Base-by-base conservation (phyloP, 108 stramenopile genomes). In the Halocafeteria seosinensis region DNA sequence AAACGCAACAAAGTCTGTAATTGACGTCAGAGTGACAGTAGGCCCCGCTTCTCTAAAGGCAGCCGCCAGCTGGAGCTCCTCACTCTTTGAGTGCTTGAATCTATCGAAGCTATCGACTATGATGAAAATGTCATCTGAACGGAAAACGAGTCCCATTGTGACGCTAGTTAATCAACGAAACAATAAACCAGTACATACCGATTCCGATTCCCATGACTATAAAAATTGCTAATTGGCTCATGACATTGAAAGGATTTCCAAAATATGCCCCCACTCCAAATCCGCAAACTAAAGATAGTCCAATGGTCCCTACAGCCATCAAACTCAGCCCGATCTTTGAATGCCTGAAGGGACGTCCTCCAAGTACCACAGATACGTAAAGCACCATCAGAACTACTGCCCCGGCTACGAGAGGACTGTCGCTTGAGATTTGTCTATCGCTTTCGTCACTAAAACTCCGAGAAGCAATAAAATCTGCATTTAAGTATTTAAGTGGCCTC, bases 1-100 rank as follows among this genome's bases (percentile, higher is more conserved):
- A 27, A 69, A 69, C 28, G 68, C 68, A 17, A 69, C 38, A 25
- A 63, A 35, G 28, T 69, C 57, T 13, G 68, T 69, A 37, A 69
- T 32, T 27, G 53, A 57, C 23, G 53, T 63, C 11, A 69, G 42
- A 32, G 62, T 69, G 6, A 69, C 13, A 31, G 36, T 55, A 28
- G 61, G 59, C 0, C 68, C 68, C 4, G 68, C 68, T 26, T 69
- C 59, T 35, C 31, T 9, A 26, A 69, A 33, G 24, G 68, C 53
- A 5, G 53, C 53, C 32, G 29, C 30, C 53, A 55, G 8, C 5
- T 11, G 53, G 9, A 5, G 53, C 5, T 55, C 30, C 53, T 31
- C 8, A 31, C 8, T 5, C 8, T 28, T 37, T 3, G 17, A 34
- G 0, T 28, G 23, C 0, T 17, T 62, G 3, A 37, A 25, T 57